Base-by-base conservation (phyloP, 1,139 yeast genomes). In the Hyphopichia khmerensis region DNA sequence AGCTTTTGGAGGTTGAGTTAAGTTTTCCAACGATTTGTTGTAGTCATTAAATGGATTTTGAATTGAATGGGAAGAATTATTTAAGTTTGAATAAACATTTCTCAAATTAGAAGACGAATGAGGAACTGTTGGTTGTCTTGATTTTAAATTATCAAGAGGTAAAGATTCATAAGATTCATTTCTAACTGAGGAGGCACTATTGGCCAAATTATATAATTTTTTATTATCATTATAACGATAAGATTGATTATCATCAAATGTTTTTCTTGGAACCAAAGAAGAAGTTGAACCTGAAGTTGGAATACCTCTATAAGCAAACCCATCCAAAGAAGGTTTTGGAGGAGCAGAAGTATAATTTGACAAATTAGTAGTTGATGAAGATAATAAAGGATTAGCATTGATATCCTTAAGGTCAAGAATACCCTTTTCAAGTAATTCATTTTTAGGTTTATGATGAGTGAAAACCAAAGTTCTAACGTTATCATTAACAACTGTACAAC, bases 401-500 rank as follows among this genome's bases (percentile, higher is more conserved):
- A 66, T 57, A 31, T 59, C 62, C 36, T 47, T 42, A 24, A 40
- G 44, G 39, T 55, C 57, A 47, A 69, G 51, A 17, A 69, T 56
- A 14, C 74, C 75, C 45, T 61, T 60, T 37, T 65, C 69, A 35
- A 67, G 48, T 39, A 69, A 59, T 47, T 64, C 67, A 36, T 55
- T 51, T 50, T 60, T 64, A 16, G 75, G 62, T 50, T 64, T 69
- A 55, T 79, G 83, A 51, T 78, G 68, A 47, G 66, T 70, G 44
- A 64, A 63, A 5, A 81, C 83, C 47, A 82, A 61, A 27, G 55
- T 53, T 43, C 79, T 70, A n/a, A 83, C 82, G 23, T 77, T 69
- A 31, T 69, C 65, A 57, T 82, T 82, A 44, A 83, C 79, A 39
- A 77, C 66, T 21, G 65, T 53, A 56, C 82, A 79, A 56, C 86